Evolutionary conservation across 1,284 basidiomycete genomes (phyloP), one percentile per base, ranked within the genome.

Genomic region (Cryptococcus wingfieldii): DNA sequence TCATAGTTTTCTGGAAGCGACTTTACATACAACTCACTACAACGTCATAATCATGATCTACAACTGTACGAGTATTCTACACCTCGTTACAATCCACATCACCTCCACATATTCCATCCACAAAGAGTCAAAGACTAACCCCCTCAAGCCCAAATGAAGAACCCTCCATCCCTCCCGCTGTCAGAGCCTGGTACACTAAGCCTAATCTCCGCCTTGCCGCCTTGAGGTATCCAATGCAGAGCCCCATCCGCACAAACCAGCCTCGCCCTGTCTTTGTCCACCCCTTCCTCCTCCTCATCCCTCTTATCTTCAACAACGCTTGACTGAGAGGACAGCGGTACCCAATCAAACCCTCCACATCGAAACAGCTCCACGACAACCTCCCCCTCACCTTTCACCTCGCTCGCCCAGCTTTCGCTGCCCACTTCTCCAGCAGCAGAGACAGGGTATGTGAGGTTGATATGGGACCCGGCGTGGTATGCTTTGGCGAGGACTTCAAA

Each of bases 321-420:
- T n/a, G 42, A 37, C 6, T 27, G 19, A 23, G 27, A 16, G 14
- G 14, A 14, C 38, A 38, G 23, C 19, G 90, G 90, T 44, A 78
- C 78, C 93, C 93, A 97, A 59, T 86, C 83, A 84, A 91, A 95
- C 5, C 85, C 86, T 5, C 81, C 81, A 61, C 86, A 89, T 23
- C 93, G 81, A 55, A 87, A 81, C 63, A 90, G 89, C 74, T 97
- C 94, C 0, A 91, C 85, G 0, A 91, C 83, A 0, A 77, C 67
- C 27, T 78, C 75, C 1, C 85, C 85, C 14, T 79, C 72, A 1
- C 80, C 80, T 25, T 77, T 75, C 3, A 69, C 59, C 1, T 70
- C 71, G 54, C 54, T 27, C 54, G 50, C 12, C 41, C 38, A 34
- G 8, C 28, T 10, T 23, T 49, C 51, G 23, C 19, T 81, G 67